These are phyloP conservation scores for Metschnikowia colocasiae DNA, from an alignment of 805 yeast genomes.

Conservation along the genomic window DNA sequence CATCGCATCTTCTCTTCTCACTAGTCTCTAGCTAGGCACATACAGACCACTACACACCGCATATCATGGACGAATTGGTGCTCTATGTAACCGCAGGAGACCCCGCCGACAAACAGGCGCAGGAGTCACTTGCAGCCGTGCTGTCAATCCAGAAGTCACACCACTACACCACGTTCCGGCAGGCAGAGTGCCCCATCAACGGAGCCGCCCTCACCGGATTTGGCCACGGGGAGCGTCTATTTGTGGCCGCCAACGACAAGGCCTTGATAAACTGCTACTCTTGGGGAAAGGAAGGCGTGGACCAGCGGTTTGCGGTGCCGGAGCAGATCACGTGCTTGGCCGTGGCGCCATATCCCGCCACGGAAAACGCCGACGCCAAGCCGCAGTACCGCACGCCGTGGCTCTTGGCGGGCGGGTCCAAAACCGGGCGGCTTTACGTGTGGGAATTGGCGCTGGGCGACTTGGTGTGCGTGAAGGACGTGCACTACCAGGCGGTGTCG, in stretches of 20 bases:
- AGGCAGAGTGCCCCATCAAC: constrained; percentile 44
- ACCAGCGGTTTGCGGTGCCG: constrained; percentile 81
- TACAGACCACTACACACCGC: background rate
- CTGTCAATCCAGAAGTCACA: constrained; percentile 47
- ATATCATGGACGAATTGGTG: constrained; percentile 45
- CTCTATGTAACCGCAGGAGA: constrained; percentile 45
- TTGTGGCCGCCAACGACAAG: constrained; percentile 64
- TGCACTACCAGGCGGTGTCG: constrained; percentile 78
- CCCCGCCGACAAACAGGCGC: constrained; percentile 43
- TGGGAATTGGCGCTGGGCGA: constrained; percentile 86
- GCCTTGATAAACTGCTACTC: constrained; percentile 73
- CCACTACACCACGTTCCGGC: constrained; percentile 48
- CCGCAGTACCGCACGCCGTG: constrained; percentile 54
- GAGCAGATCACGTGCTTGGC: constrained; percentile 65
- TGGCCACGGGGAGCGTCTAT: constrained; percentile 48
- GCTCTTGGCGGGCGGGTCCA: constrained; percentile 69
- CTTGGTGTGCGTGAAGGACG: constrained; percentile 66
- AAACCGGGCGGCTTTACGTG: constrained; percentile 70
- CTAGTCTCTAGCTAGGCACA: background rate
- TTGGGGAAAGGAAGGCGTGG: constrained; percentile 67
- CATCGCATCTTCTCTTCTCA: background rate
- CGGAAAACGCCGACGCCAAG: constrained; percentile 7
- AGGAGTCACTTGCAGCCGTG: constrained; percentile 38
- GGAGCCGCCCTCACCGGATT: constrained; percentile 48
- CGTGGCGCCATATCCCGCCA: constrained; percentile 36